Base-by-base conservation (phyloP, 352 stramenopile species). In the Phytophthora quininea region DNA sequence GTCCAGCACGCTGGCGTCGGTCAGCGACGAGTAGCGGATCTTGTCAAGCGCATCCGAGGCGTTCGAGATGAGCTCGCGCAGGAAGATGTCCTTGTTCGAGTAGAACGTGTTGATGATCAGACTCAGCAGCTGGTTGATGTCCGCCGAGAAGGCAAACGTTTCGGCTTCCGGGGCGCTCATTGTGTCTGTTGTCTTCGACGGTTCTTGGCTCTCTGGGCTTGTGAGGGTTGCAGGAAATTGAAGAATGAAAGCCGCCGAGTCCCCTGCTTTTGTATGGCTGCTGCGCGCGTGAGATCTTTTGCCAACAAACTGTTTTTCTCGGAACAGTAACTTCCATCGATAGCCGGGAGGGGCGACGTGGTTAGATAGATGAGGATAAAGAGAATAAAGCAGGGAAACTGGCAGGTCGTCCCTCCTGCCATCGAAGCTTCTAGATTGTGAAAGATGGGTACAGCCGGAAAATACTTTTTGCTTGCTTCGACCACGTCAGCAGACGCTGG, bases 31-130 rank as follows among this genome's bases (percentile, higher is more conserved):
- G 88, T 98, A 99, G 56, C 96, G 91, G 76, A 99, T 98, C 92
- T 99, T 99, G 86, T 99, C 96, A 32, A 99, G 89, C 19, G 96
- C 96, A 97, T 99, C 96, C 42, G 89, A 98, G 38, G 94, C 84
- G 84, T 99, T 99, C 59, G 93, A 98, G 78, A 99, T 98, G 48
- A 98, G 76, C 76, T 99, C 96, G 71, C 97, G 93, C 37, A 98
- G 71, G 84, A 99, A 99, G 66, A 99, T 98, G 71, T 99, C 98
- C 92, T 99, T 99, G 97, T 99, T 99, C 69, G 95, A 99, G 95
- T 99, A 99, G 82, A 99, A 99, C 66, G 97, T 99, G 88, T 97
- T 97, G 73, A 97, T 97, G 80, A 98, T 99, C 73, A 99, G 80
- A 70, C 92, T 98, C 79, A 99, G 83, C 55, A 99, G 90, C 89